Evolutionary conservation across 768 basidiomycete species (phyloP).

Genomic region (Agaricus blazei): DNA sequence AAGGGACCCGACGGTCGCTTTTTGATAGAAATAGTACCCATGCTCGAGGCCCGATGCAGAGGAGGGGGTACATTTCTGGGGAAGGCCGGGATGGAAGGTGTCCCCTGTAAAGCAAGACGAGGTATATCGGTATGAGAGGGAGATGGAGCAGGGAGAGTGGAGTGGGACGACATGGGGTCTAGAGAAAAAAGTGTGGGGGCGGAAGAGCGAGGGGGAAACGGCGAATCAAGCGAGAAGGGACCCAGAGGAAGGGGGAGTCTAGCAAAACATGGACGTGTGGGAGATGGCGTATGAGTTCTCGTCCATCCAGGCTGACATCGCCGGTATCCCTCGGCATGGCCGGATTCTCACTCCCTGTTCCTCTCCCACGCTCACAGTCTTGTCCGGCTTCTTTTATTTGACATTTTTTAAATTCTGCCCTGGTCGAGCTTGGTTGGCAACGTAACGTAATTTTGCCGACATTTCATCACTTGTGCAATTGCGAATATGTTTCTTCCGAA

Average conservation of each 20-base stretch:
- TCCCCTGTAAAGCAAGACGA: not conserved
- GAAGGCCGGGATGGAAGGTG: conserved; percentile 6
- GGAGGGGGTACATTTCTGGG: conserved; percentile 17
- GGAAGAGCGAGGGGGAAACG: not conserved
- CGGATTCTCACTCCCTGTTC: conserved; percentile 5
- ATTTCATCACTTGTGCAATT: conserved; percentile 1
- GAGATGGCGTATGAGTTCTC: not conserved
- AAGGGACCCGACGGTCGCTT: conserved; percentile 28
- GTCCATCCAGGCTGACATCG: not conserved
- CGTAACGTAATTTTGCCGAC: not conserved
- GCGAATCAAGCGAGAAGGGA: not conserved
- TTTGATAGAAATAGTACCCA: conserved; percentile 15
- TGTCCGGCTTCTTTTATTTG: not conserved
- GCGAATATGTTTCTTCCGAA: not conserved
- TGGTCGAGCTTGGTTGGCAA: not conserved
- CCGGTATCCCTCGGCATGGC: conserved; percentile 9
- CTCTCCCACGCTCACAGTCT: conserved; percentile 5
- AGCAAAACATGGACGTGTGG: conserved; percentile 8
- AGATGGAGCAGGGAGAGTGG: not conserved
- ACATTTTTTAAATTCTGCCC: not conserved
- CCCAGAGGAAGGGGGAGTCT: not conserved
- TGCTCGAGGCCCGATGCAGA: not conserved
- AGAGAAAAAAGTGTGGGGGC: not conserved
- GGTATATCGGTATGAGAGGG: not conserved
- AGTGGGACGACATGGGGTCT: conserved; percentile 3